Base-by-base conservation (phyloP, 129 eudicot genomes). In the Silybum marianum region DNA sequence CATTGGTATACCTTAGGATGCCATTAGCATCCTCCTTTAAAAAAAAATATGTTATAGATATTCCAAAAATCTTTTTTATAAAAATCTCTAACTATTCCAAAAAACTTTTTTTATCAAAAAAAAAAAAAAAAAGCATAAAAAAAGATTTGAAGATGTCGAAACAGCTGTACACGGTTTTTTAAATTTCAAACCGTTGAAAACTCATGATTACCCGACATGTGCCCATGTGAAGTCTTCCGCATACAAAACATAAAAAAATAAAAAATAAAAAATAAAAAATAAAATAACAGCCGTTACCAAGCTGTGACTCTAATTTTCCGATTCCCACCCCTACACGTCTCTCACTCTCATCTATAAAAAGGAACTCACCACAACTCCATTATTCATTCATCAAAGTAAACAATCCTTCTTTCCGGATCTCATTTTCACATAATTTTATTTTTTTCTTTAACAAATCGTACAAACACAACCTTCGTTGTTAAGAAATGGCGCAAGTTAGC, bases 401-500 rank as follows among this genome's bases (percentile, higher is more conserved):
- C 28, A 1, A 0, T 10, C 63, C 3, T n/a, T n/a, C n/a, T n/a
- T n/a, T n/a, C n/a, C n/a, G n/a, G n/a, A n/a, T n/a, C n/a, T n/a
- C n/a, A n/a, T n/a, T n/a, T n/a, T n/a, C n/a, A n/a, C n/a, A n/a
- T 32, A 32, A 32, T 32, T 32, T 32, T 4, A 3, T 32, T 3
- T 9, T 3, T 13, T 7, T 78, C 1, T 46, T 11, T n/a, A 75
- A 3, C 25, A 39, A 51, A 32, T 39, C 68, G 22, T 0, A 22
- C 19, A 6, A 6, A 44, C 24, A 12, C 12, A 39, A 72, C 2
- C n/a, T 66, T 74, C 51, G 0, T 18, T 40, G 7, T 7, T 7
- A 28, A 39, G 25, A 72, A 72, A 83, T 83, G 86, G 86, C 79
- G 2, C 86, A 78, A 83, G 58, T 78, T 78, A 77, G 79, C 86